Evolutionary conservation across 768 basidiomycete species (phyloP).

Genomic region (Suillus decipiens): DNA sequence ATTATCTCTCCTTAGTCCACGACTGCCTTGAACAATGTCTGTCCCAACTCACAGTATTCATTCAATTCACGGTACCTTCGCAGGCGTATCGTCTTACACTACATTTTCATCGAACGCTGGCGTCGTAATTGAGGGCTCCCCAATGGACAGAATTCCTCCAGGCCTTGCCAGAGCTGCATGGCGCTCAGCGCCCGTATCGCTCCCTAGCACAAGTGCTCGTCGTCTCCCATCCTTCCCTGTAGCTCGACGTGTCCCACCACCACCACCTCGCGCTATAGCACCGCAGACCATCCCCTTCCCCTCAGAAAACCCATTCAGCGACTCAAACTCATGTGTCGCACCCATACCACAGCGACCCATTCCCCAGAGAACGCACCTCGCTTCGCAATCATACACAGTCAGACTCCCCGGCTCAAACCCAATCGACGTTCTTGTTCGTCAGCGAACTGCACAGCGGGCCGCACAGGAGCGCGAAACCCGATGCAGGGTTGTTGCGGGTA

Average conservation of each 20-base stretch:
- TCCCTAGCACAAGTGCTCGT: slow-evolving; percentile 13
- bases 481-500: slow-evolving; percentile 57
- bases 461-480: slow-evolving; percentile 42
- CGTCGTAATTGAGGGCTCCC: slow-evolving; percentile 23
- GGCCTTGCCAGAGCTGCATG: slow-evolving; percentile 28
- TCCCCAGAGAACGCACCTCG: slow-evolving; percentile 30
- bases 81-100: slow-evolving; percentile 28
- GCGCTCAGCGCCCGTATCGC: slow-evolving; percentile 23
- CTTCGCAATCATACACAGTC: slow-evolving; percentile 28
- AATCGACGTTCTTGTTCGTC: slow-evolving; percentile 30
- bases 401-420: slow-evolving; percentile 26
- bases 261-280: slow-evolving; percentile 17
- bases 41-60: slow-evolving; percentile 29
- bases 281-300: slow-evolving; percentile 25
- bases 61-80: slow-evolving; percentile 34
- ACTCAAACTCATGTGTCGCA: slow-evolving; percentile 20
- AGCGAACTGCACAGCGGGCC: slow-evolving; percentile 32
- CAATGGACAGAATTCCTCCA: slow-evolving; percentile 21
- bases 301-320: slow-evolving; percentile 29
- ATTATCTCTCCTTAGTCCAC: slow-evolving; percentile 12
- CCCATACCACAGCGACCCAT: slow-evolving; percentile 13
- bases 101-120: slow-evolving; percentile 27
- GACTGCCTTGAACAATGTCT: slow-evolving; percentile 26
- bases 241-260: slow-evolving; percentile 16
- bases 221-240: slow-evolving; percentile 23